Evolutionary conservation across 2,329 filamentous ascomycete species (phyloP).

Genomic region (Penicillium sumatraense): DNA sequence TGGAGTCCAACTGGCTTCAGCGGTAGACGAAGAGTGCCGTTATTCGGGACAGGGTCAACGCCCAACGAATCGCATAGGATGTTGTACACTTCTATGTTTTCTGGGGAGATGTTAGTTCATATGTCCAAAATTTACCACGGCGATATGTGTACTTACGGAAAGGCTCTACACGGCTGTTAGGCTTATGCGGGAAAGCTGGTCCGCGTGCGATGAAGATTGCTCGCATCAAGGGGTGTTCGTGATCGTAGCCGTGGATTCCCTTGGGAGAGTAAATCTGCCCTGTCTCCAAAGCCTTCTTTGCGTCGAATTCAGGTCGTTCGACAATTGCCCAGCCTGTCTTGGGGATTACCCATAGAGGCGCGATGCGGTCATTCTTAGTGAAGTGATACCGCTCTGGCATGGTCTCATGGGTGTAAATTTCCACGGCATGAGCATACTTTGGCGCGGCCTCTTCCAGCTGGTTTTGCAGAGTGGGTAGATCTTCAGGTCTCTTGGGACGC

Average conservation of each 20-base stretch:
- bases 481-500: conserved; percentile 71
- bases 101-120: conserved; percentile 47
- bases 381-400: conserved; percentile 97
- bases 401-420: conserved; percentile 82
- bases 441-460: conserved; percentile 59
- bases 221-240: conserved; percentile 92
- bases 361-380: conserved; percentile 82
- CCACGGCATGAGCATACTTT: conserved; percentile 66
- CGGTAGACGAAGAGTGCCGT: conserved; percentile 73
- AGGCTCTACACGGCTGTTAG: conserved; percentile 75
- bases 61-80: conserved; percentile 88
- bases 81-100: conserved; percentile 95
- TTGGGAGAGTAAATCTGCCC: conserved; percentile 74
- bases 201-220: conserved; percentile 93
- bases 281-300: conserved; percentile 67
- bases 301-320: conserved; percentile 75
- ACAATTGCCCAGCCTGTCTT: conserved; percentile 93
- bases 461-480: conserved; percentile 71
- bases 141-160: conserved; percentile 73
- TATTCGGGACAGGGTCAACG: conserved; percentile 75
- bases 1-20: conserved; percentile 50
- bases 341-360: conserved; percentile 91
- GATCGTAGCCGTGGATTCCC: conserved; percentile 92
- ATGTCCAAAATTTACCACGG: not conserved
- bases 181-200: conserved; percentile 84